Conservation (phyloP, 2,329 filamentous ascomycete species). For the Alternaria arbusti region DNA sequence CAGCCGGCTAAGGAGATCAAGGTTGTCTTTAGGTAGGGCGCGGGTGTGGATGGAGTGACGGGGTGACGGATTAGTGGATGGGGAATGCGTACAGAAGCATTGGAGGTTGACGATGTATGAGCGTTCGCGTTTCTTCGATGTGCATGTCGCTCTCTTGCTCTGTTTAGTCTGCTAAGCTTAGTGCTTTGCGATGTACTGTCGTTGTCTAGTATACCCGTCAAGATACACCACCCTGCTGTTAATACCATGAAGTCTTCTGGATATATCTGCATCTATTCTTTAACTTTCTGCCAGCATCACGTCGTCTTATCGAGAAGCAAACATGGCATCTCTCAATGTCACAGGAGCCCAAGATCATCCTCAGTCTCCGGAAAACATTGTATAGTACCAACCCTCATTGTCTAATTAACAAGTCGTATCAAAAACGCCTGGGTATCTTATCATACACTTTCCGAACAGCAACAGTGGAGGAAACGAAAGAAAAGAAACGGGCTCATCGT, state of each 20-base stretch:
- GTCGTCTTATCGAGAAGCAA: not conserved
- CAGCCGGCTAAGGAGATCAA: slow-evolving; percentile 52
- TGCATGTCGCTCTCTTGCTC: not conserved
- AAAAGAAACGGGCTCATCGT: not conserved
- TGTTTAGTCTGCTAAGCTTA: not conserved
- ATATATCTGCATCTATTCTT: not conserved
- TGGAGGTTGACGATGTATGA: not conserved
- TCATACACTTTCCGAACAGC: slow-evolving; percentile 10
- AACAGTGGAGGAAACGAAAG: not conserved
- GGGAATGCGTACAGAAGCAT: not conserved
- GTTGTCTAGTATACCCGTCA: not conserved
- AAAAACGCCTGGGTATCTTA: slow-evolving; percentile 13
- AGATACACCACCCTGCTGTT: not conserved
- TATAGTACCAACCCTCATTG: not conserved
- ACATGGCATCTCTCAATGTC: not conserved
- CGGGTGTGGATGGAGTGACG: not conserved
- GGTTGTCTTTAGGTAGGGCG: slow-evolving; percentile 41
- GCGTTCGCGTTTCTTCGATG: not conserved
- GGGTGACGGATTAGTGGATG: not conserved
- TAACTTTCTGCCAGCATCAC: not conserved
- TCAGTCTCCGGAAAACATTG: no score
- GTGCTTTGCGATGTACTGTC: not conserved
- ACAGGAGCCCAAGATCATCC: not conserved
- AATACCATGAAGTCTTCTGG: not conserved
- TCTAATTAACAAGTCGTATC: not conserved